Evolutionary conservation across 495 filamentous ascomycete genomes (phyloP), one percentile per base, ranked within the genome.

Genomic region (Hyaloscypha bicolor): DNA sequence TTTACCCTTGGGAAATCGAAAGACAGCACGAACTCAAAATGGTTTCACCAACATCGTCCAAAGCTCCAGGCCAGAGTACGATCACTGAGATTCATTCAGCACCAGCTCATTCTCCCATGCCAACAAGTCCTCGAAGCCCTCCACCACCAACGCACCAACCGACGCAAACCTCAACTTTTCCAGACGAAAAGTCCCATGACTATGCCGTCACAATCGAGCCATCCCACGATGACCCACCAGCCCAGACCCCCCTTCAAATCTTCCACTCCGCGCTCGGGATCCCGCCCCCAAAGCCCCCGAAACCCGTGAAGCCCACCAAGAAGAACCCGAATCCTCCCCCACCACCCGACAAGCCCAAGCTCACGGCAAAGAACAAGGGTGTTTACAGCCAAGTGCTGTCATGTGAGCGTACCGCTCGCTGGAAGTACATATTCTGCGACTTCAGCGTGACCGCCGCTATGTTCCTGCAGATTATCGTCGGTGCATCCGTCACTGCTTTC

Each of bases 391-490:
- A 62, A 45, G 69, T 68, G 8, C 35, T 65, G 3, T 25, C 22
- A 29, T 25, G 19, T 12, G 69, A 71, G 59, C 45, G 62, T 1
- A 25, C 37, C 9, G 9, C 63, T 3, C 56, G 35, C 0, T 65
- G 30, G n/a, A 51, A 58, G 25, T 71, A 71, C 58, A 19, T 51
- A 19, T 56, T 55, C 37, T 71, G 65, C 62, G 62, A 68, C 30
- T 25, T 6, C n/a, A 56, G 62, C 55, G 33, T 68, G 14, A 63
- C 59, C 0, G 12, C 37, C 30, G 55, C 62, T 51, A 71, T 71
- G 65, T 71, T 71, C 58, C 62, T 71, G 55, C 75, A 76, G 33
- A 72, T 78, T 55, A 69, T 76, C 31, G 66, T 78, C 21, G 75
- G 73, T 0, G 76, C 76, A 8, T 61, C 71, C 6, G 70, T 78